A percentile compares a stretch with the other conserved stretches of the same genome.
Evolutionary conservation across 1,139 yeast genomes (phyloP).

Genomic region (Hansenula anomala): DNA sequence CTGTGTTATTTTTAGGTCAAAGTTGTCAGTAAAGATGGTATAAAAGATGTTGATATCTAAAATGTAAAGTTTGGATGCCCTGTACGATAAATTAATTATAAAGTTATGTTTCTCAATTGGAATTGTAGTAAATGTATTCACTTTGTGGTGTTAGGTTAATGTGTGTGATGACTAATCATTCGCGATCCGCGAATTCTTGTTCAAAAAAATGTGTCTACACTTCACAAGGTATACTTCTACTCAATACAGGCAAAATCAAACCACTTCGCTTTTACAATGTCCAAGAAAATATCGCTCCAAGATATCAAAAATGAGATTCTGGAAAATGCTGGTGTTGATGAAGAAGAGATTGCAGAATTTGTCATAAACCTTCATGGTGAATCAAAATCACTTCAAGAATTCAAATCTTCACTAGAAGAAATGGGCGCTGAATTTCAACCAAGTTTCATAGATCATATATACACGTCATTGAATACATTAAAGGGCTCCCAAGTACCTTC

Average conservation of each 20-base stretch:
- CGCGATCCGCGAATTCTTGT: too few relatives aligned
- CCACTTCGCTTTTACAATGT: too few relatives aligned
- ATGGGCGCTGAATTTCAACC: constrained; percentile 62
- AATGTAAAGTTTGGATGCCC: not conserved
- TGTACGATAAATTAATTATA: not conserved
- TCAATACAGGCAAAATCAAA: too few relatives aligned
- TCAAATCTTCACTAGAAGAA: constrained; percentile 39
- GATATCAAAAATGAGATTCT: constrained; percentile 10
- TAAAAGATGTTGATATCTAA: constrained; percentile 43
- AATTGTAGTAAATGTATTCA: not conserved
- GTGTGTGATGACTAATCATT: too few relatives aligned
- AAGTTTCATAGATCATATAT: constrained; percentile 14
- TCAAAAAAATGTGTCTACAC: too few relatives aligned
- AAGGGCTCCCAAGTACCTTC: not conserved
- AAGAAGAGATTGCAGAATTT: constrained; percentile 53
- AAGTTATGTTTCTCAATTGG: not conserved
- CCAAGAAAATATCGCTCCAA: constrained; percentile 1
- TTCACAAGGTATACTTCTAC: too few relatives aligned
- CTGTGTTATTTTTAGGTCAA: constrained; percentile 41
- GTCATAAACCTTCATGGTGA: constrained; percentile 43
- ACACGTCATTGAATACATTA: constrained; percentile 7
- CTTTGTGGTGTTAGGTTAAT: too few relatives aligned
- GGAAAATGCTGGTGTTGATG: constrained; percentile 27
- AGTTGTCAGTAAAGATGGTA: constrained; percentile 71
- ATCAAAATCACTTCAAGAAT: constrained; percentile 30